Percentiles rank a stretch among this genome's conserved stretches.
These are phyloP conservation scores for Crotalaria pallida DNA, from an alignment of 306 rosid species.

Conservation along the genomic window DNA sequence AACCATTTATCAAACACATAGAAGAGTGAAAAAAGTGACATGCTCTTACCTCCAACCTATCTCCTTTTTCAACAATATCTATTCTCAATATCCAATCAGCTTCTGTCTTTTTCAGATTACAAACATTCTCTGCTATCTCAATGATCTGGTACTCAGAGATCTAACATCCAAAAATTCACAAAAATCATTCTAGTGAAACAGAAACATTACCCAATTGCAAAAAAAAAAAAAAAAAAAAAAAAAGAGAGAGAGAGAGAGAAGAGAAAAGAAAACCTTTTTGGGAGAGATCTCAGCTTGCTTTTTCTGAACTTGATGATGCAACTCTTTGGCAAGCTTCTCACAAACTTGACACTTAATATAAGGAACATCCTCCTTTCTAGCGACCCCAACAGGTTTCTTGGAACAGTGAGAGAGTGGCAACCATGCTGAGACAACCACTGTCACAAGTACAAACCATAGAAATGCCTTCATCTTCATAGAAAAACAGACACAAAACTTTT, in stretches of 20 bases:
- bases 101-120: constrained; percentile 83
- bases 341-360: constrained; percentile 89
- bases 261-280: constrained; percentile 63
- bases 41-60: constrained; percentile 61
- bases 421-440: constrained; percentile 42
- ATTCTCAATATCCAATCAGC: constrained; percentile 93
- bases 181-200: constrained; percentile 14
- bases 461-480: constrained; percentile 42
- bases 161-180: constrained; percentile 33
- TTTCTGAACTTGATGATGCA: constrained; percentile 62
- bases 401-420: constrained; percentile 49
- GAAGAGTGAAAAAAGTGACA: neutral
- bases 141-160: constrained; percentile 88
- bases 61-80: constrained; percentile 76
- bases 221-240: constrained; percentile 15
- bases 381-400: constrained; percentile 56
- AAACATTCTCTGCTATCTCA: constrained; percentile 90
- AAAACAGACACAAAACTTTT: neutral
- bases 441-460: constrained; percentile 26
- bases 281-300: constrained; percentile 73
- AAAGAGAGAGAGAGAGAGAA: too few species aligned
- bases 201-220: neutral
- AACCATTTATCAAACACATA: neutral
- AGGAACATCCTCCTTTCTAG: constrained; percentile 80
- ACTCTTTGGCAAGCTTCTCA: constrained; percentile 72